phyloP scores from a whole-genome alignment of 78 protist species.

The Chrysochromulina tobinii region DNA sequence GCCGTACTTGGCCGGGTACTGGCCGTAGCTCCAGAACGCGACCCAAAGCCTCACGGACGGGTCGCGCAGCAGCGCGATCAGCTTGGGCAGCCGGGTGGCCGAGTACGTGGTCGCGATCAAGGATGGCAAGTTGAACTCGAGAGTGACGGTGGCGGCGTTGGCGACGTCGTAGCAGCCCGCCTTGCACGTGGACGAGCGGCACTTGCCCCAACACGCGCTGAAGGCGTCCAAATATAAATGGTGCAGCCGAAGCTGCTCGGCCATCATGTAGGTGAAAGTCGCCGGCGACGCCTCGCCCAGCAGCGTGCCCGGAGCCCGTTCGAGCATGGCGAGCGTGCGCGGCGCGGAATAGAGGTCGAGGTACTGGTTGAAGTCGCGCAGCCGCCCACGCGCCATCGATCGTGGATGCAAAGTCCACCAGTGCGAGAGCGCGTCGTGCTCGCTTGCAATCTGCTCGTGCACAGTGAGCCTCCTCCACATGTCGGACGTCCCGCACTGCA shows the following conservation, averaged over 20 bases:
- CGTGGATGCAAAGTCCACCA: conserved; percentile 11
- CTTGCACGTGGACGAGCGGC: neutral
- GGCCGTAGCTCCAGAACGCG: neutral
- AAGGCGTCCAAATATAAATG: neutral
- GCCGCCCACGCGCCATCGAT: neutral
- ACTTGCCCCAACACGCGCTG: neutral
- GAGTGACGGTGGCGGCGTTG: neutral
- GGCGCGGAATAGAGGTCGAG: neutral
- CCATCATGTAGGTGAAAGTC: neutral
- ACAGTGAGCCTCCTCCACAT: neutral
- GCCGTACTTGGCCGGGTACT: neutral
- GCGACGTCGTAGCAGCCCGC: neutral
- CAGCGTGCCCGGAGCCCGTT: neutral
- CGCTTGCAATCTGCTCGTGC: neutral
- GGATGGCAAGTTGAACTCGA: neutral
- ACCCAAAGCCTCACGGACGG: neutral
- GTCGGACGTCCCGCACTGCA: neutral
- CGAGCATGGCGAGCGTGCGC: neutral
- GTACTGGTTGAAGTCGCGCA: neutral
- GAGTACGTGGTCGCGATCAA: neutral
- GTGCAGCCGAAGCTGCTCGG: conserved; percentile 1
- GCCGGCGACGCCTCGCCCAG: neutral
- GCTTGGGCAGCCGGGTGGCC: neutral
- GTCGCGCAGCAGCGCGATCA: neutral
- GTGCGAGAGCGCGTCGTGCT: conserved; percentile 2